A percentile compares a stretch with the other conserved stretches of the same genome.
Evolutionary conservation across 768 basidiomycete genomes (phyloP).

Genomic region (Macrolepiota fuliginosa): DNA sequence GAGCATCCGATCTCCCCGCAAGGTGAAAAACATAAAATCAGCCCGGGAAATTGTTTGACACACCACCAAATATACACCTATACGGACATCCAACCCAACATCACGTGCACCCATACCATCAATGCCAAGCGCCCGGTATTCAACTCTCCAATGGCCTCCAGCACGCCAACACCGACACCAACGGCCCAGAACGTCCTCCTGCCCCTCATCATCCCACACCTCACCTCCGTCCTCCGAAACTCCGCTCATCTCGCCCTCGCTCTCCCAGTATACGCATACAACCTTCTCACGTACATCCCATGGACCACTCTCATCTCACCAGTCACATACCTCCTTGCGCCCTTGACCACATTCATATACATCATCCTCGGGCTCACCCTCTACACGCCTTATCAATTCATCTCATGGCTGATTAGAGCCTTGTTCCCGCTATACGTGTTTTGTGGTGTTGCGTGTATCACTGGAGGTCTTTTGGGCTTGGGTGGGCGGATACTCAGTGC

Average conservation of each 20-base stretch:
- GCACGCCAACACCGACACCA: not conserved
- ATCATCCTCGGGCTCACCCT: constrained; percentile 41
- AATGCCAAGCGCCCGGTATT: not conserved
- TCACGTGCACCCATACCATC: constrained; percentile 1
- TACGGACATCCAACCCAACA: not conserved
- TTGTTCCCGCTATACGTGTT: constrained; percentile 58
- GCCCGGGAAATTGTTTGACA: not conserved
- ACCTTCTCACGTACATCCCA: constrained; percentile 19
- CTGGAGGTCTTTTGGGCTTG: constrained; percentile 43
- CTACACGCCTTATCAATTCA: constrained; percentile 40
- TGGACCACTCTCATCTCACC: constrained; percentile 26
- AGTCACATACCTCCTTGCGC: constrained; percentile 44
- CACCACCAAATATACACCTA: not conserved
- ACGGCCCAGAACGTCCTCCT: not conserved
- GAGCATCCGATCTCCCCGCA: no score
- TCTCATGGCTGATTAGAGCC: constrained; percentile 35
- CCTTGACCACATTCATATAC: constrained; percentile 40
- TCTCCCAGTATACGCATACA: constrained; percentile 6
- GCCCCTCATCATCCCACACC: not conserved
- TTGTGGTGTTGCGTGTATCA: constrained; percentile 53
- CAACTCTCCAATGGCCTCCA: not conserved
- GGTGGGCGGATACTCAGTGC: constrained; percentile 25
- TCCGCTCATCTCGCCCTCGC: constrained; percentile 10
- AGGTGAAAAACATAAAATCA: not conserved
- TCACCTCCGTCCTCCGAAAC: not conserved